Evolutionary conservation across 1,284 basidiomycete species (phyloP).

Genomic region (Nidula niveotomentosa): DNA sequence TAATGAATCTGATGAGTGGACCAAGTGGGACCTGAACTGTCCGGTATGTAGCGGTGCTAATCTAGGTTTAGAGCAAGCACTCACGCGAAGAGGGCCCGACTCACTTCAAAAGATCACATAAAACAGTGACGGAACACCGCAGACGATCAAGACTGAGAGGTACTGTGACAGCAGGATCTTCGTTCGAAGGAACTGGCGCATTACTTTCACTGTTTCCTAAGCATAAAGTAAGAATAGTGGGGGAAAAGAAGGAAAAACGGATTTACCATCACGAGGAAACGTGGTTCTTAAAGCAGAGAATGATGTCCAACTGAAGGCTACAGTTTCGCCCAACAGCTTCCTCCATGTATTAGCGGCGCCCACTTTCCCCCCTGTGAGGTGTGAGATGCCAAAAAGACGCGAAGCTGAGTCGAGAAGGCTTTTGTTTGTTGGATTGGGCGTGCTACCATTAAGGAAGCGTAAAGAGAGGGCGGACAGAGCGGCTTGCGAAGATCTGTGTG

Average conservation of each 20-base stretch:
- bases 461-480: conserved; percentile 52
- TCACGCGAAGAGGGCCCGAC: background rate
- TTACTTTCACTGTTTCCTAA: background rate
- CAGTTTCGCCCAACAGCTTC: conserved; percentile 67
- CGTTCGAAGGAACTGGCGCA: background rate
- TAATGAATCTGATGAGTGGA: conserved; percentile 47
- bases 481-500: conserved; percentile 53
- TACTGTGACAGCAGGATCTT: conserved; percentile 28
- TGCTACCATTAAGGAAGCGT: conserved; percentile 53
- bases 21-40: conserved; percentile 78
- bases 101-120: conserved; percentile 56
- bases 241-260: background rate
- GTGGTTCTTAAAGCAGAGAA: conserved; percentile 59
- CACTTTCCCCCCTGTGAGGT: conserved; percentile 74
- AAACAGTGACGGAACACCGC: conserved; percentile 46
- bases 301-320: conserved; percentile 61
- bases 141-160: conserved; percentile 62
- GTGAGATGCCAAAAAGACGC: conserved; percentile 57
- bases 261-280: conserved; percentile 30
- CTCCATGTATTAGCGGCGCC: conserved; percentile 71
- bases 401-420: conserved; percentile 49
- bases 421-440: conserved; percentile 37
- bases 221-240: background rate
- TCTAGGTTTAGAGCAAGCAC: conserved; percentile 3
- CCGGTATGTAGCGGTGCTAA: conserved; percentile 58